phyloP scores from a whole-genome alignment of 2,329 filamentous ascomycete genomes.

The Amphichorda felina region DNA sequence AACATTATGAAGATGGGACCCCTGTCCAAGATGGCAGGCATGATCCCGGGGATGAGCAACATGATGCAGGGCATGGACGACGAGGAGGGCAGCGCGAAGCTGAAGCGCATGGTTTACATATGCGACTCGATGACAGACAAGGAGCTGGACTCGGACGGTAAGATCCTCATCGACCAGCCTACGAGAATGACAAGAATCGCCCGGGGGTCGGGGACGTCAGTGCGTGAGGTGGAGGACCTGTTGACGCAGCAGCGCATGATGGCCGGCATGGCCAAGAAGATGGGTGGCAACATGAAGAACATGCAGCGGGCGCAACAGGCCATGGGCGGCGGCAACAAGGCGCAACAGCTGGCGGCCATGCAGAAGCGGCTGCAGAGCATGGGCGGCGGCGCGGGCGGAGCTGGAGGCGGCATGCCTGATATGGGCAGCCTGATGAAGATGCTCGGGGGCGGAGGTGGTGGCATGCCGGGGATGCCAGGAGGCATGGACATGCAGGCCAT shows the following conservation, averaged over 20 bases:
- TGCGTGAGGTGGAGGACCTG: conserved; percentile 88
- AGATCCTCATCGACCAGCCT: conserved; percentile 85
- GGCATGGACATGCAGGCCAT: conserved; percentile 71
- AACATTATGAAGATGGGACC: conserved; percentile 99
- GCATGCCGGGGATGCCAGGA: conserved; percentile 55
- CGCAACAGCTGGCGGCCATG: conserved; percentile 92
- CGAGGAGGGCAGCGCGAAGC: conserved; percentile 83
- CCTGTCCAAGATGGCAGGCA: conserved; percentile 91
- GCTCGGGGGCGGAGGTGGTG: conserved; percentile 62
- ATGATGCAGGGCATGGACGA: conserved; percentile 97
- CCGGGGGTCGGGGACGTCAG: conserved; percentile 77
- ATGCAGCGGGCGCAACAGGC: conserved; percentile 89
- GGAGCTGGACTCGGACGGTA: conserved; percentile 90
- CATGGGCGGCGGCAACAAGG: conserved; percentile 83
- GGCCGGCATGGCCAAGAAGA: conserved; percentile 98
- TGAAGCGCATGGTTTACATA: conserved; percentile 98
- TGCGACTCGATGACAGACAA: conserved; percentile 97
- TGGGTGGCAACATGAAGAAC: conserved; percentile 95
- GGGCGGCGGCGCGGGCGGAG: conserved; percentile 58
- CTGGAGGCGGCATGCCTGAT: conserved; percentile 57
- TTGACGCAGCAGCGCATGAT: conserved; percentile 99
- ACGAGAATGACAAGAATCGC: conserved; percentile 88
- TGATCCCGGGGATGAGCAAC: conserved; percentile 91
- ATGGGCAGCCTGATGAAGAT: conserved; percentile 87
- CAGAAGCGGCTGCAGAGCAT: conserved; percentile 90